A percentile compares a stretch with the other conserved stretches of the same genome.
Evolutionary conservation across 106 monocot genomes (phyloP).

Genomic region (Dioscorea zingiberensis): DNA sequence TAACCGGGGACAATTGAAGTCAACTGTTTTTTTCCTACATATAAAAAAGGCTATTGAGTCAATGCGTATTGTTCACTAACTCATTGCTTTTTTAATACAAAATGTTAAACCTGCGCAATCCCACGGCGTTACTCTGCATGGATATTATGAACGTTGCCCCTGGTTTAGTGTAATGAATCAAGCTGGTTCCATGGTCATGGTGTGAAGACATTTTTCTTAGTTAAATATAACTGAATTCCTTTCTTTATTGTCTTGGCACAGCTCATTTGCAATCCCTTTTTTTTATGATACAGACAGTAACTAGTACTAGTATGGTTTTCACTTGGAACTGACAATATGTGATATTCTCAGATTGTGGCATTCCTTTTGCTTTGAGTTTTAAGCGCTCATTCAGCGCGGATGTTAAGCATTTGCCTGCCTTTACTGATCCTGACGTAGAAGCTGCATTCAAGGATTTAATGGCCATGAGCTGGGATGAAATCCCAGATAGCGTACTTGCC

Average conservation of each 20-base stretch:
- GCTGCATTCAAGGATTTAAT: conserved; percentile 85
- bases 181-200: too few species aligned
- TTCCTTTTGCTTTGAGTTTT: conserved; percentile 14
- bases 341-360: conserved; percentile 10
- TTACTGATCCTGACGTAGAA: conserved; percentile 68
- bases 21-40: too few species aligned
- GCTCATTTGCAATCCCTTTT: background rate
- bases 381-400: conserved; percentile 34
- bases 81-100: too few species aligned
- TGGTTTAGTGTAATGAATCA: background rate
- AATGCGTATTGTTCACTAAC: too few species aligned
- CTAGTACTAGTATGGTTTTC: background rate
- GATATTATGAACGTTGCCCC: too few species aligned
- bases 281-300: too few species aligned
- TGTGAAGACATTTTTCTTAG: background rate
- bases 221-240: background rate
- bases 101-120: too few species aligned
- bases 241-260: background rate
- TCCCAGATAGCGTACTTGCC: conserved; percentile 52
- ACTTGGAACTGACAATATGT: background rate
- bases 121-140: too few species aligned
- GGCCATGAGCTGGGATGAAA: conserved; percentile 77
- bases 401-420: conserved; percentile 29
- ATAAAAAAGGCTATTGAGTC: too few species aligned
- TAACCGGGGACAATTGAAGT: too few species aligned